Conservation (phyloP, 371 early-diverging fungal genomes). For the Rhizopus stolonifer region DNA sequence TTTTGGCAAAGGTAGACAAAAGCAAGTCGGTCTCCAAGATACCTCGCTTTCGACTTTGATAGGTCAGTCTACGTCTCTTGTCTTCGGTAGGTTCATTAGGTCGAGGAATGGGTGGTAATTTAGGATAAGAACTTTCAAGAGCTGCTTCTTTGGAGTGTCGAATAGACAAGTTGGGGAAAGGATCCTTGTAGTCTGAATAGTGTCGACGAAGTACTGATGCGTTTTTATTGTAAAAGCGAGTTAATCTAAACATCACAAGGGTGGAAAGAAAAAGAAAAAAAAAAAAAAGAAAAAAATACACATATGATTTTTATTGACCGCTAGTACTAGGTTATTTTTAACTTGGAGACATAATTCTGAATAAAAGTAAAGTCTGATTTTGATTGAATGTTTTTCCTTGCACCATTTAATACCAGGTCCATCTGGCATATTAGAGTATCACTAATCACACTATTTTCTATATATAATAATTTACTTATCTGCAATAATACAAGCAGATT, state of each 20-base stretch:
- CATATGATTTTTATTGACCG: neutral
- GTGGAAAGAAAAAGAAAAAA: neutral
- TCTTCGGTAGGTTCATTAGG: conserved; percentile 64
- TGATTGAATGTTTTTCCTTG: neutral
- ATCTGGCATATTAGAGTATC: neutral
- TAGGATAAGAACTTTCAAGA: conserved; percentile 55
- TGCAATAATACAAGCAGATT: conserved; percentile 1
- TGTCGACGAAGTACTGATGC: too few species aligned
- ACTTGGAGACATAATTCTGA: neutral
- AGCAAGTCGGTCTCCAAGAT: conserved; percentile 93
- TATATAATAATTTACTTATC: conserved; percentile 1
- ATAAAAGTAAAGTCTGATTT: neutral
- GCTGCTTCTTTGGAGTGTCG: conserved; percentile 50
- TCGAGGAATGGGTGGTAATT: conserved; percentile 61
- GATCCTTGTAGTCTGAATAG: conserved; percentile 22
- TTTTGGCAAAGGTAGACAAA: conserved; percentile 83
- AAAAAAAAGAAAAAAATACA: neutral
- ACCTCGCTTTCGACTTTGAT: conserved; percentile 92
- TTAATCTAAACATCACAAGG: neutral
- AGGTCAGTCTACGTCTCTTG: conserved; percentile 81
- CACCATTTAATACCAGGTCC: neutral
- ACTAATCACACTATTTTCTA: neutral
- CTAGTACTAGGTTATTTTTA: neutral
- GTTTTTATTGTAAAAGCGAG: neutral
- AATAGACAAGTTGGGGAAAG: conserved; percentile 44